These are phyloP conservation scores for Alternaria ethzedia DNA, from an alignment of 2,329 filamentous ascomycete species.

Conservation along the genomic window DNA sequence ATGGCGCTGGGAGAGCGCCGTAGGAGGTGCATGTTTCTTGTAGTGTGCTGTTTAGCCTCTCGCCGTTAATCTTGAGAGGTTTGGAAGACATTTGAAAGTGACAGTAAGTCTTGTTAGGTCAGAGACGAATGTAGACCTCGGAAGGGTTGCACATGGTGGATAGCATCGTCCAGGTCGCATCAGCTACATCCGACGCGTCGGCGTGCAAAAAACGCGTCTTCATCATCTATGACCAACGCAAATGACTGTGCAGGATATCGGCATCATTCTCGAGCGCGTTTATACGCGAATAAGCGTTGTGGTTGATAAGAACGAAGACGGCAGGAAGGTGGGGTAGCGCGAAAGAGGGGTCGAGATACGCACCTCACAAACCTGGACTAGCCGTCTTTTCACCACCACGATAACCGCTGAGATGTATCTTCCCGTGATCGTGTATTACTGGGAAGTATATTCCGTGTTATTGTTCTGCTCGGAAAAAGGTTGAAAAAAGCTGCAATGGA, in stretches of 20 bases:
- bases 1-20: constrained; percentile 31
- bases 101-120: too few species aligned
- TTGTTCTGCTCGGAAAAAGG: background rate
- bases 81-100: constrained; percentile 12
- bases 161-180: too few species aligned
- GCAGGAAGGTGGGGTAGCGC: constrained; percentile 14
- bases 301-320: constrained; percentile 27
- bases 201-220: constrained; percentile 12
- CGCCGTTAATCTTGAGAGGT: constrained; percentile 27
- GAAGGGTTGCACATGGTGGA: too few species aligned
- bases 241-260: constrained; percentile 20
- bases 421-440: background rate
- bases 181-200: constrained; percentile 3
- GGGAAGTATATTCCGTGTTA: background rate
- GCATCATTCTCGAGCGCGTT: background rate
- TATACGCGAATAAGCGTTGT: constrained; percentile 6
- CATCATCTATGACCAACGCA: constrained; percentile 11
- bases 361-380: constrained; percentile 25
- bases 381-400: constrained; percentile 10
- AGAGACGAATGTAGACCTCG: too few species aligned
- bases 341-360: constrained; percentile 36
- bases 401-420: constrained; percentile 5
- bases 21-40: constrained; percentile 37
- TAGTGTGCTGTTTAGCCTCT: constrained; percentile 30
- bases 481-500: constrained; percentile 15